A percentile compares a stretch with the other conserved stretches of the same genome.
Evolutionary conservation across 257 asterid genomes (phyloP).

Genomic region (Apocynum venetum): DNA sequence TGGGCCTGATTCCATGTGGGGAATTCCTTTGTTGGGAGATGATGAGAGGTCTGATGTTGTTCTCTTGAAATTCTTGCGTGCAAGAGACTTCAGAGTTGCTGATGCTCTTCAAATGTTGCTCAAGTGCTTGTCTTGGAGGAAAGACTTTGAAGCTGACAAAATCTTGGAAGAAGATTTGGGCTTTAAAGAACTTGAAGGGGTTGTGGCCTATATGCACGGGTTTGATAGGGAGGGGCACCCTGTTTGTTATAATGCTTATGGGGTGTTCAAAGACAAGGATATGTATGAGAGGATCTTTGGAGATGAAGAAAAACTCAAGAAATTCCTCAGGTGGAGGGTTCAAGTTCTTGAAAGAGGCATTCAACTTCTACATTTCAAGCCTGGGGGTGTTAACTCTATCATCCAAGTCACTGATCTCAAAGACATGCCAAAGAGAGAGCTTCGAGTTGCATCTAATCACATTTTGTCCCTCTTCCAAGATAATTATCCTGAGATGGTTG

Average conservation of each 20-base stretch:
- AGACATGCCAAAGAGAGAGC: constrained; percentile 88
- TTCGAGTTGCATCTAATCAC: constrained; percentile 77
- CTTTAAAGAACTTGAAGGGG: constrained; percentile 76
- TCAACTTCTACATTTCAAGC: constrained; percentile 55
- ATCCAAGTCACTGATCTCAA: constrained; percentile 71
- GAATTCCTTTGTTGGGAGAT: constrained; percentile 42
- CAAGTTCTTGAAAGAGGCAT: constrained; percentile 71
- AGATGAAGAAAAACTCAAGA: constrained; percentile 50
- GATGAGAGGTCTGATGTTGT: constrained; percentile 70
- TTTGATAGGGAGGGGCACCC: constrained; percentile 68
- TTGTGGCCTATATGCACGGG: constrained; percentile 72
- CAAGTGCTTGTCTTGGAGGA: constrained; percentile 61
- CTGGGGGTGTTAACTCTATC: constrained; percentile 77
- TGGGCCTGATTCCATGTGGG: constrained; percentile 63
- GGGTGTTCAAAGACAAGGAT: constrained; percentile 63
- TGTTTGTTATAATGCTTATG: constrained; percentile 87
- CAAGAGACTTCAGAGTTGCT: constrained; percentile 64
- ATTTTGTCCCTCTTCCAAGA: constrained; percentile 82
- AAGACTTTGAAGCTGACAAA: constrained; percentile 58
- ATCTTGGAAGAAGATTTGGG: constrained; percentile 70
- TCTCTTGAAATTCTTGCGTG: constrained; percentile 81
- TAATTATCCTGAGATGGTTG: constrained; percentile 95
- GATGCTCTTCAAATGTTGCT: constrained; percentile 61
- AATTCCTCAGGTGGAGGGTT: constrained; percentile 67
- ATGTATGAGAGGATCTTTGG: constrained; percentile 68